Conservation (phyloP, 306 rosid species). For the Pyrus betulifolia region DNA sequence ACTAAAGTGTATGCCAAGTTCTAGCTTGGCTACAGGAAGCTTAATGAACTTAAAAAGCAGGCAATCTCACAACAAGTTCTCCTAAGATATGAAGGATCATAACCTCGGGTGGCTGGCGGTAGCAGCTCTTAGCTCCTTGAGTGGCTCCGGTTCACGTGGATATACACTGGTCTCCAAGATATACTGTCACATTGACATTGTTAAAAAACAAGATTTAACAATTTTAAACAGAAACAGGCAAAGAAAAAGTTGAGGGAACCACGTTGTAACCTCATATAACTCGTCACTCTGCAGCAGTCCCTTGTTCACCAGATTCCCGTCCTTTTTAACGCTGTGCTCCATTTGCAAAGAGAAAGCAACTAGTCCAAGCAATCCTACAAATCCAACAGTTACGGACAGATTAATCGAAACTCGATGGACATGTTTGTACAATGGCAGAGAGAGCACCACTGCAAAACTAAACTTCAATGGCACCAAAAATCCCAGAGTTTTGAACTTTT, state of each 20-base stretch:
- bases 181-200: constrained; percentile 26
- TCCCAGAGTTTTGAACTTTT: neutral
- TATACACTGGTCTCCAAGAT: constrained; percentile 54
- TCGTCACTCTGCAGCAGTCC: constrained; percentile 35
- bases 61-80: neutral
- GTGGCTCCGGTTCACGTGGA: constrained; percentile 48
- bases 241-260: neutral
- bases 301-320: neutral
- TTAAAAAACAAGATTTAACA: neutral
- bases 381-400: neutral
- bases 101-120: constrained; percentile 5
- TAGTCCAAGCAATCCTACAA: neutral
- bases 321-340: constrained; percentile 3
- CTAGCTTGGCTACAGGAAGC: neutral
- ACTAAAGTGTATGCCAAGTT: neutral
- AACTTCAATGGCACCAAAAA: neutral
- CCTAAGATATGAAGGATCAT: neutral
- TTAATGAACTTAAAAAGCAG: neutral
- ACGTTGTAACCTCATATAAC: constrained; percentile 10
- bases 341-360: constrained; percentile 9
- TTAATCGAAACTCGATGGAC: neutral
- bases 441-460: neutral
- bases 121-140: constrained; percentile 43
- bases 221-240: too few relatives aligned
- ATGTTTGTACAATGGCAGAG: neutral